A percentile compares a stretch with the other conserved stretches of the same genome.
These are phyloP conservation scores for Yarrowia sp. DNA, from an alignment of 805 yeast genomes.

Conservation along the genomic window DNA sequence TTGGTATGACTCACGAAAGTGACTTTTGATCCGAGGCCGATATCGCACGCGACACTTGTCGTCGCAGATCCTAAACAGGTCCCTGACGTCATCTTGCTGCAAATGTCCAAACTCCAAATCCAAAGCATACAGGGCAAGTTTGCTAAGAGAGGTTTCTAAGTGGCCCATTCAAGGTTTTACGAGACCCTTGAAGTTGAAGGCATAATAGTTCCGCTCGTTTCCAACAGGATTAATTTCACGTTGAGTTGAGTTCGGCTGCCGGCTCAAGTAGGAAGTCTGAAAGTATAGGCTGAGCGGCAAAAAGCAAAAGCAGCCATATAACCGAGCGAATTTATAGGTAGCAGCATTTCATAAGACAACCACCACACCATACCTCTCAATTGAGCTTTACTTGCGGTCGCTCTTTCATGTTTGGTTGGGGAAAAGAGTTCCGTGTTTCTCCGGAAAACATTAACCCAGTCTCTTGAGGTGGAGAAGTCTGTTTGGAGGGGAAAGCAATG, in stretches of 20 bases:
- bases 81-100: not conserved
- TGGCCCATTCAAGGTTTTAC: not conserved
- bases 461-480: not conserved
- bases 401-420: not conserved
- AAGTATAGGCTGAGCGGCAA: no score
- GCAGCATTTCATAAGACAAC: no score
- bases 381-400: no score
- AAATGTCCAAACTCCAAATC: no score
- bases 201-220: no score
- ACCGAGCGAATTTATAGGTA: no score
- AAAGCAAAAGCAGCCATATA: no score
- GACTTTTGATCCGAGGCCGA: not conserved
- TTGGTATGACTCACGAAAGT: not conserved
- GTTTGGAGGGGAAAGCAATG: not conserved
- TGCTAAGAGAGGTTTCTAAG: not conserved
- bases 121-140: not conserved
- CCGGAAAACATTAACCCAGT: conserved; percentile 1
- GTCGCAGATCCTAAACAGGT: not conserved
- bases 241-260: no score
- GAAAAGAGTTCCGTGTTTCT: conserved; percentile 4
- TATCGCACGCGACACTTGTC: conserved; percentile 1
- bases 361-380: no score
- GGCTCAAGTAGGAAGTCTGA: no score
- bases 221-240: no score
- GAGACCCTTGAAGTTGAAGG: no score